A percentile compares a stretch with the other conserved stretches of the same genome.
Evolutionary conservation across 148 eudicot genomes (phyloP).

Genomic region (Cornus kousa): DNA sequence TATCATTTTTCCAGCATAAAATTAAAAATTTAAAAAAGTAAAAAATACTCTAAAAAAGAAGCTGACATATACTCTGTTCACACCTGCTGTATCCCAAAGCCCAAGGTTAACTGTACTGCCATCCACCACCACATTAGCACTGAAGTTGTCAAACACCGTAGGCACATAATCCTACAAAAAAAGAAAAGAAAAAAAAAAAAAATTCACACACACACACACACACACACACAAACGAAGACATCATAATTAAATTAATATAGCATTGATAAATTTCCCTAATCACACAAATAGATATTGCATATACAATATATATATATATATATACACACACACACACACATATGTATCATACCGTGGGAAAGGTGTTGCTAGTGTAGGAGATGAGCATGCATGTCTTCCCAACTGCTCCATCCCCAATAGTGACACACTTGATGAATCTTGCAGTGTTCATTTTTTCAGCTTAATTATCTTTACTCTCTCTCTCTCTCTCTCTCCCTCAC

Average conservation of each 20-base stretch:
- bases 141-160: constrained; percentile 39
- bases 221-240: no score
- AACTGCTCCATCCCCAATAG: constrained; percentile 31
- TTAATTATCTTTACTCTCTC: neutral
- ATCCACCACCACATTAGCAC: constrained; percentile 45
- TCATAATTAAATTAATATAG: no score
- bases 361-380: constrained; percentile 34
- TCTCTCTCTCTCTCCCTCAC: neutral
- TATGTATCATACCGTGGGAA: constrained; percentile 23
- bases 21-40: no score
- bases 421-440: constrained; percentile 36
- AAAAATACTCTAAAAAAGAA: no score
- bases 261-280: neutral
- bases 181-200: neutral
- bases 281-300: no score
- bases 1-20: no score
- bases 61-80: neutral
- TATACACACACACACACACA: no score
- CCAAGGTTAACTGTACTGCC: constrained; percentile 43
- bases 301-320: neutral
- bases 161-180: constrained; percentile 38
- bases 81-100: constrained; percentile 45
- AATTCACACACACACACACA: no score
- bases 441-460: constrained; percentile 16
- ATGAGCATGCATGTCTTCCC: constrained; percentile 35